Evolutionary conservation across 495 filamentous ascomycete species (phyloP), one percentile per base, ranked within the genome.

Genomic region (Daldinia caldariorum): DNA sequence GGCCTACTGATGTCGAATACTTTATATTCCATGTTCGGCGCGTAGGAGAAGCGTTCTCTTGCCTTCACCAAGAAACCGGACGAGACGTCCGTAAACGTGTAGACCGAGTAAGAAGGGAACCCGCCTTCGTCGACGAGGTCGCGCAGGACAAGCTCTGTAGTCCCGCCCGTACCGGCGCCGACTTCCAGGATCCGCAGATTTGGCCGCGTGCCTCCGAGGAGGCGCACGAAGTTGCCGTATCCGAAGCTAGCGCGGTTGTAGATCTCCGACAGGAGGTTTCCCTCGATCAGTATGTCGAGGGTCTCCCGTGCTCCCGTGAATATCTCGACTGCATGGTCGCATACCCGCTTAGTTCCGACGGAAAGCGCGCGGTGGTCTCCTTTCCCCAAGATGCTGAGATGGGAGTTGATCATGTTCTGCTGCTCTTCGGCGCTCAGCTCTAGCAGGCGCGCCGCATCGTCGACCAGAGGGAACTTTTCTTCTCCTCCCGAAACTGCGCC

Each of bases 221-320:
- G 26, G 20, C 67, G 66, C 16, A 78, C 62, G 9, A 72, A 74
- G 14, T 72, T 58, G 64, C 67, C 51, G 20, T 67, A 71, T 14
- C 60, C 74, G 41, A 76, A 76, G n/a, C 65, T 69, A 9, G 65
- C 57, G 39, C 47, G 57, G 60, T 76, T 69, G 68, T 82, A 81
- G 13, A 82, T 62, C 32, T 74, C 66, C 2, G 70, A 59, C 2
- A 81, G 70, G 0, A 79, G 50, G 56, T 74, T 66, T 35, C 74
- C 78, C 16, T 74, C 51, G 62, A 79, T 67, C 31, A 82, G 74
- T 6, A 82, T 38, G 13, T 80, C 73, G 20, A 81, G 62, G 1
- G 78, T 63, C 50, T 80, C 43, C 43, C 18, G 43, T 1, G 43
- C 20, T 12, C 43, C 43, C 16, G 43, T 47, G 12, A 47, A 47